Evolutionary conservation across 805 yeast genomes (phyloP), one percentile per base, ranked within the genome.

Genomic region (Ogataea minuta): DNA sequence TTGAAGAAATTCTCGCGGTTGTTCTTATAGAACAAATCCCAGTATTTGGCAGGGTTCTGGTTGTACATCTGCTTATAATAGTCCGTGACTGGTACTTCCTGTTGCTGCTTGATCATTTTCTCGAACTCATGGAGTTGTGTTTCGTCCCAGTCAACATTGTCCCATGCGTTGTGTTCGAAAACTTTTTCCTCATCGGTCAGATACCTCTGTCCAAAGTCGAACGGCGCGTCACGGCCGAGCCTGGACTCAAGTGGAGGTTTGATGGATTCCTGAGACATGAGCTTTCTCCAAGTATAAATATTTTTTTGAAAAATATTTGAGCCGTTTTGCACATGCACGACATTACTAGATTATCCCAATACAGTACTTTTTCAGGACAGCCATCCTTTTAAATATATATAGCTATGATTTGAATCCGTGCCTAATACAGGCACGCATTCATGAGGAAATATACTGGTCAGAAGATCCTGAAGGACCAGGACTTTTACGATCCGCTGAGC

Each of bases 61-160:
- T 90, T 89, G 63, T 77, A 93, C 36, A 81, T 64, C 20, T 73
- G 69, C 61, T 85, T 88, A 59, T 91, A 95, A 56, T 84, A 85
- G 2, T 87, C 96, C 24, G 76, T 68, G n/a, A 93, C 99, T 1
- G 97, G 98, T 39, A 70, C 67, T 30, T 82, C 85, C 42, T 77
- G 74, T 59, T 93, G 99, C 48, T 78, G 75, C 15, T 76, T 63
- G 24, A 91, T 83, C 59, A 82, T 79, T 51, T 73, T 79, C 54
- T 83, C 74, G 3, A 96, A 96, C 47, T 83, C 79, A 14, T 67
- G 56, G 10, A 81, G 61, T 59, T 93, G 97, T 52, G 88, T 95
- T 36, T 84, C 89, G 34, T 95, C 97, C 96, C 96, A 90, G 56
- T 88, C 96, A 23, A 89, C 97, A 59, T 93, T 95, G 60, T 93